Percentiles rank a stretch among this genome's conserved stretches.
Evolutionary conservation across 2,329 filamentous ascomycete genomes (phyloP).

Genomic region (Chalara sp.): DNA sequence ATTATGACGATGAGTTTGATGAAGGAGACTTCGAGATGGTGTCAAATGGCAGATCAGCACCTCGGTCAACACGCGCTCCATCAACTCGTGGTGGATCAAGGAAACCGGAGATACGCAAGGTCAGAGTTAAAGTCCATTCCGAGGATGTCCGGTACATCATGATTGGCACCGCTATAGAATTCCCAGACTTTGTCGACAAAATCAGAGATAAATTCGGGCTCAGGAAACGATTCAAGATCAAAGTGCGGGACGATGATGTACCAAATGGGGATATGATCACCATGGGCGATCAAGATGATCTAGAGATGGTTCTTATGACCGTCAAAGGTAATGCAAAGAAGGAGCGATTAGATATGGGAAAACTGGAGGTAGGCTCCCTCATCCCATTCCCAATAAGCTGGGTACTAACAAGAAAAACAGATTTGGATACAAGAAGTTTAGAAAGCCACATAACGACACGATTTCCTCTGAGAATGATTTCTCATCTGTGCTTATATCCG

Average conservation of each 20-base stretch:
- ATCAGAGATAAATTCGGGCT: conserved; percentile 85
- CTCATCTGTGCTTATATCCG: conserved; percentile 16
- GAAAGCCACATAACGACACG: conserved; percentile 6
- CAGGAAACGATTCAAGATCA: conserved; percentile 75
- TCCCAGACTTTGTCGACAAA: conserved; percentile 68
- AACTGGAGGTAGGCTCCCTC: conserved; percentile 75
- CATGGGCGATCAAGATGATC: conserved; percentile 91
- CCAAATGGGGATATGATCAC: conserved; percentile 88
- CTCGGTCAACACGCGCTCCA: conserved; percentile 32
- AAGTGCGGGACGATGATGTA: conserved; percentile 73
- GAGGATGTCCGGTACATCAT: conserved; percentile 92
- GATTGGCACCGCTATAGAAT: conserved; percentile 66
- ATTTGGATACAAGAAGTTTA: conserved; percentile 25
- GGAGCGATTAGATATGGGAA: conserved; percentile 75
- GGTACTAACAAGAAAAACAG: conserved; percentile 15
- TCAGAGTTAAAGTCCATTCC: conserved; percentile 86
- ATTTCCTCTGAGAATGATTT: conserved; percentile 6
- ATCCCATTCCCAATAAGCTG: background rate
- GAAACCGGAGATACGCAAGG: conserved; percentile 63
- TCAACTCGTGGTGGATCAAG: conserved; percentile 46
- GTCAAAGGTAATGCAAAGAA: conserved; percentile 63
- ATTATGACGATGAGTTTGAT: conserved; percentile 65
- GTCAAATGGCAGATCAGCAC: conserved; percentile 42
- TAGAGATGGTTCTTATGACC: conserved; percentile 76
- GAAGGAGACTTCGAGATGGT: conserved; percentile 78